Conservation (phyloP, 352 stramenopile genomes). For the Phytophthora agathidicida region DNA sequence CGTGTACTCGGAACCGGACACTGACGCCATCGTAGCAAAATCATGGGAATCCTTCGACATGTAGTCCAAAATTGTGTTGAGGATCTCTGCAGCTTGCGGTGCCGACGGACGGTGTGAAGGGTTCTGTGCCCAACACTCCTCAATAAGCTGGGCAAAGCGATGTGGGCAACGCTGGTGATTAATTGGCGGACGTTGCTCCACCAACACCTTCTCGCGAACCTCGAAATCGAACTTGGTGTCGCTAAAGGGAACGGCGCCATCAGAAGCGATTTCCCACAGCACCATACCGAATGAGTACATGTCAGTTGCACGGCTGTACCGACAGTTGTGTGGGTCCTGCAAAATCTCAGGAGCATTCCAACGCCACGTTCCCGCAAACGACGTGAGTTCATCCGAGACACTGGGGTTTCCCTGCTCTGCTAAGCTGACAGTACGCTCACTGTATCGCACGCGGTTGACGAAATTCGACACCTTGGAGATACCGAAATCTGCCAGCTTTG, state of each 20-base stretch:
- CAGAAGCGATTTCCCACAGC: slow-evolving; percentile 70
- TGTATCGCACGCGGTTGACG: slow-evolving; percentile 46
- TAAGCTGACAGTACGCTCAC: slow-evolving; percentile 38
- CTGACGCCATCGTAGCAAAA: slow-evolving; percentile 33
- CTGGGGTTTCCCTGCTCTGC: slow-evolving; percentile 44
- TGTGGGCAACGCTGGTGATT: slow-evolving; percentile 52
- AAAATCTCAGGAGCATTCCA: slow-evolving; percentile 79
- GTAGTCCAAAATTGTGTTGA: slow-evolving; percentile 60
- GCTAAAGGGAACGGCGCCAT: slow-evolving; percentile 66
- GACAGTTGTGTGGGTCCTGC: slow-evolving; percentile 65
- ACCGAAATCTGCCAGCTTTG: slow-evolving; percentile 65
- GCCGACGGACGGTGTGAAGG: slow-evolving; percentile 46
- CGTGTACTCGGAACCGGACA: slow-evolving; percentile 48
- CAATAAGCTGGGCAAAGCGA: slow-evolving; percentile 62
- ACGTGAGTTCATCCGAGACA: slow-evolving; percentile 61
- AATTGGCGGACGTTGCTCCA: slow-evolving; percentile 58
- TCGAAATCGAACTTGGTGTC: slow-evolving; percentile 77
- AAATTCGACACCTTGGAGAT: slow-evolving; percentile 60
- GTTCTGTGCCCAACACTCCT: slow-evolving; percentile 66
- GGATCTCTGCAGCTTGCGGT: slow-evolving; percentile 50
- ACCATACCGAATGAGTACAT: slow-evolving; percentile 84
- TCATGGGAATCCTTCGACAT: slow-evolving; percentile 51
- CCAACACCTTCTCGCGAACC: slow-evolving; percentile 65
- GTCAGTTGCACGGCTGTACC: slow-evolving; percentile 66
- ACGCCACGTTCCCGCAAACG: slow-evolving; percentile 72